phyloP scores from a whole-genome alignment of 1,284 basidiomycete genomes.

The Lignosus rhinocerotis region DNA sequence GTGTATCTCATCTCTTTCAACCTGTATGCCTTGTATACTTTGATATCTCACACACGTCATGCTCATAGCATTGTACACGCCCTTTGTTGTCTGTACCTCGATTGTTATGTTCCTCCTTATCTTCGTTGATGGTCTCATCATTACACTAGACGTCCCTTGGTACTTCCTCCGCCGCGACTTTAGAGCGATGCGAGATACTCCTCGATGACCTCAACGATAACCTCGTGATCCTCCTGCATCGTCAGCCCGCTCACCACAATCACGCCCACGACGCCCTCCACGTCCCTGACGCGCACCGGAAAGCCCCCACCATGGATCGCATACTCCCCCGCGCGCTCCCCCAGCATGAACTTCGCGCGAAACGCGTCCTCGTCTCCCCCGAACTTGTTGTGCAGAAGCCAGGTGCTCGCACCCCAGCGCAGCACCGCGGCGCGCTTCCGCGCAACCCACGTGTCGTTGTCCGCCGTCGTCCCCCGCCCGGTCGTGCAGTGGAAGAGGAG shows the following conservation, averaged over 20 bases:
- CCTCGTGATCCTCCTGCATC: conserved; percentile 36
- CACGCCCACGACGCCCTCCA: conserved; percentile 38
- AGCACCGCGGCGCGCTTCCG: conserved; percentile 39
- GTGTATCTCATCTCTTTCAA: background rate
- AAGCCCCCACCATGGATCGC: conserved; percentile 38
- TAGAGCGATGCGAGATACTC: conserved; percentile 31
- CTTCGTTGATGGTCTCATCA: background rate
- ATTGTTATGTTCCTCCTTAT: background rate
- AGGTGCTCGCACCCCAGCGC: conserved; percentile 34
- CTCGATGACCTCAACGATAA: conserved; percentile 35
- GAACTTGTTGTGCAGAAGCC: conserved; percentile 29
- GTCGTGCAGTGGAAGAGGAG: conserved; percentile 35
- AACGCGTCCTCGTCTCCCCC: conserved; percentile 27
- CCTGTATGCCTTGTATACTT: background rate
- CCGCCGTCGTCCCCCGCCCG: conserved; percentile 32
- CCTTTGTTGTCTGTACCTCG: background rate
- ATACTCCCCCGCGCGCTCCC: conserved; percentile 30
- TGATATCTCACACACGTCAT: background rate
- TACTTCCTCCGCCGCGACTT: too few relatives aligned
- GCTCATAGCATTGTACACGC: conserved; percentile 4
- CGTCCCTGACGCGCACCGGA: conserved; percentile 34
- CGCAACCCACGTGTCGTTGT: conserved; percentile 38
- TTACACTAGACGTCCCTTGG: background rate
- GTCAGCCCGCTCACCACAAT: conserved; percentile 37
- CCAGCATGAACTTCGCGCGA: conserved; percentile 28